Evolutionary conservation across 1,284 basidiomycete genomes (phyloP).

Genomic region (Apiotrichum montevideense): DNA sequence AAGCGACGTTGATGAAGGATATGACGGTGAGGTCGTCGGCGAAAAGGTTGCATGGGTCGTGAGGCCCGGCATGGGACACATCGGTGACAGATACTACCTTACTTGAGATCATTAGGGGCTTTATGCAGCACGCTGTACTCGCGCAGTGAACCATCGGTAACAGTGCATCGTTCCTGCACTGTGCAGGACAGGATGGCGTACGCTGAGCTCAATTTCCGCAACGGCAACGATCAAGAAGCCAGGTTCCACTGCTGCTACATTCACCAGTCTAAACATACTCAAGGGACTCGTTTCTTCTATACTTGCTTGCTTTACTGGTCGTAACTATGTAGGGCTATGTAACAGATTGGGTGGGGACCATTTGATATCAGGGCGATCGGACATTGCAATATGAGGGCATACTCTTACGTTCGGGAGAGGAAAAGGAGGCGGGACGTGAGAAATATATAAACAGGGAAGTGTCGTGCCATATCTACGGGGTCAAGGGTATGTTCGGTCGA

Average conservation of each 20-base stretch:
- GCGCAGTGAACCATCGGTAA: not conserved
- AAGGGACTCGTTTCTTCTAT: not conserved
- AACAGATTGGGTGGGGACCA: not conserved
- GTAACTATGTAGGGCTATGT: slow-evolving; percentile 5
- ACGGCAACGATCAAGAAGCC: too few relatives aligned
- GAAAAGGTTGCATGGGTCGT: slow-evolving; percentile 46
- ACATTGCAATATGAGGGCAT: not conserved
- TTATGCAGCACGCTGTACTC: too few relatives aligned
- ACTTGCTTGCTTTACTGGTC: not conserved
- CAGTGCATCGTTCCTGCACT: not conserved
- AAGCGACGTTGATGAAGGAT: slow-evolving; percentile 2
- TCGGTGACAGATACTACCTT: slow-evolving; percentile 27
- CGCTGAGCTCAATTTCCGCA: too few relatives aligned
- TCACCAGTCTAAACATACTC: not conserved
- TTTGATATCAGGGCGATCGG: slow-evolving; percentile 2
- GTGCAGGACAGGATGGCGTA: not conserved
- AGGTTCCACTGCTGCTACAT: too few relatives aligned
- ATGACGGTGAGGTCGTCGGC: slow-evolving; percentile 14
- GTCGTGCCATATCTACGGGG: not conserved
- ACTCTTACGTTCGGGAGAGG: not conserved
- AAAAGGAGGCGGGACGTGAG: not conserved
- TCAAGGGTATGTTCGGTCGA: not conserved
- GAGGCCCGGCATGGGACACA: slow-evolving; percentile 44
- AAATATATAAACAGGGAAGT: not conserved
- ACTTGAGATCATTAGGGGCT: not conserved